phyloP scores from a whole-genome alignment of 2,329 filamentous ascomycete species.

The Fusarium algeriense region DNA sequence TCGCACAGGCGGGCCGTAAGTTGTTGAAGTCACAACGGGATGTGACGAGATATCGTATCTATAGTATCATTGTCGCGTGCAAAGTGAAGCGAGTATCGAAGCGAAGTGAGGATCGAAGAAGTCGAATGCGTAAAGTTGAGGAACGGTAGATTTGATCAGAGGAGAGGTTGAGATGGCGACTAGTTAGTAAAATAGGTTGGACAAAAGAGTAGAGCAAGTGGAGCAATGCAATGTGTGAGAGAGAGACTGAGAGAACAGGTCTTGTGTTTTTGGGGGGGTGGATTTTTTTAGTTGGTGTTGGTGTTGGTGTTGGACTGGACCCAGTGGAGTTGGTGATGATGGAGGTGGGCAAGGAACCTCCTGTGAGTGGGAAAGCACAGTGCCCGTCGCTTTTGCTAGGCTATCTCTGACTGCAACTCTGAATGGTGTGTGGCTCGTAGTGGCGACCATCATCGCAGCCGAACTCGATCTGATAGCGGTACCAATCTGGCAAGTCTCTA shows the following conservation, averaged over 20 bases:
- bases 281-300: slow-evolving; percentile 41
- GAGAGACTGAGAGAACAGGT: slow-evolving; percentile 35
- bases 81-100: slow-evolving; percentile 13
- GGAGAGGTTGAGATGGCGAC: slow-evolving; percentile 38
- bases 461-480: slow-evolving; percentile 16
- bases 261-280: slow-evolving; percentile 46
- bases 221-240: slow-evolving; percentile 28
- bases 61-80: slow-evolving; percentile 46
- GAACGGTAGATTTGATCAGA: slow-evolving; percentile 35
- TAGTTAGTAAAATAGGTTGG: slow-evolving; percentile 39
- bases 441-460: slow-evolving; percentile 14
- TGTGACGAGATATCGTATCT: slow-evolving; percentile 42
- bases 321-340: slow-evolving; percentile 43
- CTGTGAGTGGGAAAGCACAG: slow-evolving; percentile 35
- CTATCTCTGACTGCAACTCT: slow-evolving; percentile 3
- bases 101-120: neutral
- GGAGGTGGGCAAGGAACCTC: slow-evolving; percentile 40
- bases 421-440: slow-evolving; percentile 18
- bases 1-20: slow-evolving; percentile 43
- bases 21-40: slow-evolving; percentile 39
- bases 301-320: slow-evolving; percentile 27
- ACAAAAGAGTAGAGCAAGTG: slow-evolving; percentile 43
- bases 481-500: slow-evolving; percentile 26
- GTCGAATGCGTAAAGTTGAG: slow-evolving; percentile 15
- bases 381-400: slow-evolving; percentile 11